Percentiles rank a stretch among this genome's conserved stretches.
These are phyloP conservation scores for Leccinum boreale DNA, from an alignment of 768 basidiomycete species.

Conservation along the genomic window DNA sequence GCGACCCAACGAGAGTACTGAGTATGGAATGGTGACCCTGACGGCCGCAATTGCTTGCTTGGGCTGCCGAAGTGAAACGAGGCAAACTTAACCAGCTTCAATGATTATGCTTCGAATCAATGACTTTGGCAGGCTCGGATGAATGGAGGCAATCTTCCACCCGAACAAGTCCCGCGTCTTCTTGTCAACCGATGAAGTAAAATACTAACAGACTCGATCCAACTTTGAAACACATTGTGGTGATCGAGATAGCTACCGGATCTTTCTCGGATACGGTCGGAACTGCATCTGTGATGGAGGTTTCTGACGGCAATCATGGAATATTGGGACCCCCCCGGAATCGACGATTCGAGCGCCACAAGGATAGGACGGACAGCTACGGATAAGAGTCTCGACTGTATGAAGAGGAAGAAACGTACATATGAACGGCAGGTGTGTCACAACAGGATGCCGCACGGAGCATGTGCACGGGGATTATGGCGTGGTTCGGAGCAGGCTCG, in stretches of 20 bases:
- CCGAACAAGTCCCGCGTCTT: conserved; percentile 2
- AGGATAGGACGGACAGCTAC: conserved; percentile 8
- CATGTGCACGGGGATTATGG: conserved; percentile 12
- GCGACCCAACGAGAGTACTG: background rate
- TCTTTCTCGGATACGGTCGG: background rate
- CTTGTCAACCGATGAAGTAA: conserved; percentile 11
- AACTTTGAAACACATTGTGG: background rate
- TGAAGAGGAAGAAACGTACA: background rate
- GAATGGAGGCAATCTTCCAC: conserved; percentile 7
- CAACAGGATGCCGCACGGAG: conserved; percentile 10
- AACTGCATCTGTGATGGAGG: background rate
- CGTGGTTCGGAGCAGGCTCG: conserved; percentile 6
- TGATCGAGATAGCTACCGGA: background rate
- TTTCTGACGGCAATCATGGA: conserved; percentile 12
- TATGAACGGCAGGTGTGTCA: background rate
- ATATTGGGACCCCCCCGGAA: background rate
- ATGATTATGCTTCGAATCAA: background rate
- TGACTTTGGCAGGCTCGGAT: conserved; percentile 1
- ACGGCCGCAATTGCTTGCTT: background rate
- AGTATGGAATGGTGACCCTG: background rate
- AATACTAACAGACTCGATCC: conserved; percentile 3
- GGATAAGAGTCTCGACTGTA: background rate
- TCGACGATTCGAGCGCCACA: conserved; percentile 10
- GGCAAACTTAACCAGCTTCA: conserved; percentile 2
- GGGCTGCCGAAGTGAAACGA: background rate